Conservation (phyloP, 306 rosid species). For the Vigna unguiculata region DNA sequence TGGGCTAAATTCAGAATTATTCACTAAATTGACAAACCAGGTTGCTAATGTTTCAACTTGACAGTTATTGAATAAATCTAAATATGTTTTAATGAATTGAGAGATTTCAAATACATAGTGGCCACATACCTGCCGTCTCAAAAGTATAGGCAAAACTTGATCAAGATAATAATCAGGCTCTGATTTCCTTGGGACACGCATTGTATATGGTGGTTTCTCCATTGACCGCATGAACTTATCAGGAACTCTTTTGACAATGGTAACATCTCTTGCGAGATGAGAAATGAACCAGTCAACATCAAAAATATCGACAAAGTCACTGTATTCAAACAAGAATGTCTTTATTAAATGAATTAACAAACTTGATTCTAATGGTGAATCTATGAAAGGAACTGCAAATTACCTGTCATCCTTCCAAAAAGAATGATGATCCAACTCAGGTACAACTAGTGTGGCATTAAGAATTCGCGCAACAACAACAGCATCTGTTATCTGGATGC, state of each 20-base stretch:
- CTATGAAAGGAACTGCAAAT: conserved; percentile 32
- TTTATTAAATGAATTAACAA: conserved; percentile 29
- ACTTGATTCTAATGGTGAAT: conserved; percentile 37
- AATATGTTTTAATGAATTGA: conserved; percentile 12
- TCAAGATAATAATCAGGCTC: conserved; percentile 95
- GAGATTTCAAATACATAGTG: background rate
- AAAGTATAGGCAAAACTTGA: conserved; percentile 94
- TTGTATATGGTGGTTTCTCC: conserved; percentile 98
- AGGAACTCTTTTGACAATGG: conserved; percentile 89
- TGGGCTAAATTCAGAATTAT: conserved; percentile 28
- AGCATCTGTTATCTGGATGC: conserved; percentile 93
- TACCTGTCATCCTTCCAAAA: conserved; percentile 97
- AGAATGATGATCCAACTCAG: conserved; percentile 96
- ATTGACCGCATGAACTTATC: conserved; percentile 85
- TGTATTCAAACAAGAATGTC: conserved; percentile 49
- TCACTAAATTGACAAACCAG: conserved; percentile 24
- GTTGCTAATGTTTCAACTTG: background rate
- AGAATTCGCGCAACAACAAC: conserved; percentile 96
- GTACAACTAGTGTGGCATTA: conserved; percentile 95
- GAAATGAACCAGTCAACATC: conserved; percentile 93
- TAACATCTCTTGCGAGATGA: conserved; percentile 86
- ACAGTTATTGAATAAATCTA: conserved; percentile 19
- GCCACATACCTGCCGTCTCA: conserved; percentile 79
- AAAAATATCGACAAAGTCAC: conserved; percentile 85
- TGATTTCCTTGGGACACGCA: conserved; percentile 98